These are phyloP conservation scores for Podospora pseudocomata DNA, from an alignment of 495 filamentous ascomycete species.

Conservation along the genomic window DNA sequence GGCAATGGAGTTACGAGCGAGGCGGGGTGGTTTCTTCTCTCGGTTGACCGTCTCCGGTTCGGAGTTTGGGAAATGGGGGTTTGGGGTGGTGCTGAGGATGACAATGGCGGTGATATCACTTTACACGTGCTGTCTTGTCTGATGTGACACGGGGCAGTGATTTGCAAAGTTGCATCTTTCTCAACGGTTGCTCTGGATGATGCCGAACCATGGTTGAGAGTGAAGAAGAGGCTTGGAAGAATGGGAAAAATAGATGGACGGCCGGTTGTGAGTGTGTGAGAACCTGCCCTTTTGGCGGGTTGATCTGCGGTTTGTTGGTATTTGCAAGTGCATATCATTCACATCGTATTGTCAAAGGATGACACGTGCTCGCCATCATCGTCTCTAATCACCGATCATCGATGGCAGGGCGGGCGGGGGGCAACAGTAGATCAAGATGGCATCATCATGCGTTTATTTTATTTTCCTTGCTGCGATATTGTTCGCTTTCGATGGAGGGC, in stretches of 20 bases:
- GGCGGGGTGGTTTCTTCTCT: not conserved
- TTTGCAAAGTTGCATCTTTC: not conserved
- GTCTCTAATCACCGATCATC: not conserved
- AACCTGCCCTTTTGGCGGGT: not conserved
- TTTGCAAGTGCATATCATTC: not conserved
- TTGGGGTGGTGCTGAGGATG: not conserved
- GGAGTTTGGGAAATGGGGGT: not conserved
- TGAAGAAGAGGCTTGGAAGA: not conserved
- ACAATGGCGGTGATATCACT: not conserved
- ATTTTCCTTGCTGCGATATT: not conserved
- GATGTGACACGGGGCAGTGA: not conserved
- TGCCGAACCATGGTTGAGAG: not conserved
- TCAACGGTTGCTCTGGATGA: not conserved
- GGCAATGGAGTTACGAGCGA: not conserved
- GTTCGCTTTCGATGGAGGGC: too few species aligned
- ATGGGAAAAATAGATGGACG: not conserved
- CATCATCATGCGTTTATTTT: not conserved
- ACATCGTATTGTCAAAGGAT: not conserved
- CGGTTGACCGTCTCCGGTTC: not conserved
- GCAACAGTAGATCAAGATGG: not conserved
- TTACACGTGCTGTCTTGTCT: not conserved
- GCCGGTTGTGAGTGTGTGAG: not conserved
- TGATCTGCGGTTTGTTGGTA: not conserved
- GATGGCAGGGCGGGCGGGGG: not conserved
- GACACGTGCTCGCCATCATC: not conserved